Conservation (phyloP, 139 green algal genomes). For the Desmodesmus armatus region DNA sequence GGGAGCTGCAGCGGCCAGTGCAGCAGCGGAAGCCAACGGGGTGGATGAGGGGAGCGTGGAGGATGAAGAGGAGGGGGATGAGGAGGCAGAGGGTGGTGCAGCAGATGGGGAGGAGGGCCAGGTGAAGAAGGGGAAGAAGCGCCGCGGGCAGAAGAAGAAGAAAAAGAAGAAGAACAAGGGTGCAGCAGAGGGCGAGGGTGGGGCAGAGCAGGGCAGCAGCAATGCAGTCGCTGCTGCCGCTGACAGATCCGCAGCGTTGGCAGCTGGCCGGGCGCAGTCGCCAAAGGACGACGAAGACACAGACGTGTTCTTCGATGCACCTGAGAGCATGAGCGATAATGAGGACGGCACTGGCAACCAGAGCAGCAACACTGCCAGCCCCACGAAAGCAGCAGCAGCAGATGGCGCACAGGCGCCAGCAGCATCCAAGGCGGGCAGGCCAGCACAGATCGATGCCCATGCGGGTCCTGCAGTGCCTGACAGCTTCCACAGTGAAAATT, state of each 20-base stretch:
- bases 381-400: not conserved
- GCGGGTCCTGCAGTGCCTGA: not conserved
- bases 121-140: constrained; percentile 50
- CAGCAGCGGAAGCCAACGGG: constrained; percentile 14
- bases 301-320: constrained; percentile 34
- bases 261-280: not conserved
- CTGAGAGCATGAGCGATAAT: not conserved
- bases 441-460: not conserved
- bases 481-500: not conserved
- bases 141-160: constrained; percentile 52
- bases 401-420: not conserved
- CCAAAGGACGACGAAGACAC: constrained; percentile 1
- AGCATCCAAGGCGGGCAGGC: no score
- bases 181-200: not conserved
- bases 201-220: not conserved
- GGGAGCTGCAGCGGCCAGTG: no score
- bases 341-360: not conserved
- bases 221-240: not conserved
- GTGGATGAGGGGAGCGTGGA: not conserved
- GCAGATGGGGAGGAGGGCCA: not conserved
- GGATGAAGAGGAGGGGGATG: not conserved
- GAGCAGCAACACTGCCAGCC: not conserved
- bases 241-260: not conserved
- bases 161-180: constrained; percentile 55
- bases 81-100: not conserved